Evolutionary conservation across 345 rosid genomes (phyloP).

Genomic region (Populus simonii): DNA sequence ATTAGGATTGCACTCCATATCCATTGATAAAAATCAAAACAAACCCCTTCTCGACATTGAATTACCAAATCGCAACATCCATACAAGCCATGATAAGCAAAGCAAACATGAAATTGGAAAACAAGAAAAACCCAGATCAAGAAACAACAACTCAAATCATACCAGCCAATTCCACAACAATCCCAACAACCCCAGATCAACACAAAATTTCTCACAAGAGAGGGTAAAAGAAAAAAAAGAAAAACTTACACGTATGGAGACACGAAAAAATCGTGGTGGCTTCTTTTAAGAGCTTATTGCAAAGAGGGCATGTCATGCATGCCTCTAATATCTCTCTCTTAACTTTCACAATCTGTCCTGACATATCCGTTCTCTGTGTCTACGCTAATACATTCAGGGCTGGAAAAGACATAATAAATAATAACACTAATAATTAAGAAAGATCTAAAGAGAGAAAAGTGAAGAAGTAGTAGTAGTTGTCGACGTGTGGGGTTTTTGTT

Average conservation of each 20-base stretch:
- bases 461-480: background rate
- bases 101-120: background rate
- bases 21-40: constrained; percentile 3
- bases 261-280: constrained; percentile 73
- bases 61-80: background rate
- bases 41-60: constrained; percentile 4
- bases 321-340: constrained; percentile 48
- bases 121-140: constrained; percentile 18
- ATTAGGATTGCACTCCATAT: background rate
- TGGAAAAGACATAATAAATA: background rate
- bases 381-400: constrained; percentile 4
- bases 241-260: constrained; percentile 68
- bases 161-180: constrained; percentile 10
- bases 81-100: background rate
- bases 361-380: constrained; percentile 23
- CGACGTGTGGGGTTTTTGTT: background rate
- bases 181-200: constrained; percentile 17
- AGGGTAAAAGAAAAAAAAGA: background rate
- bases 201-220: background rate
- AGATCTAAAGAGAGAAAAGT: background rate
- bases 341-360: constrained; percentile 44
- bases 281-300: constrained; percentile 54
- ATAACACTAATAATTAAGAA: background rate
- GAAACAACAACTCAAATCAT: constrained; percentile 14
- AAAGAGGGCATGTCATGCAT: constrained; percentile 82